These are phyloP conservation scores for Rhizopus microsporus DNA, from an alignment of 371 early-diverging fungal genomes.

Conservation along the genomic window DNA sequence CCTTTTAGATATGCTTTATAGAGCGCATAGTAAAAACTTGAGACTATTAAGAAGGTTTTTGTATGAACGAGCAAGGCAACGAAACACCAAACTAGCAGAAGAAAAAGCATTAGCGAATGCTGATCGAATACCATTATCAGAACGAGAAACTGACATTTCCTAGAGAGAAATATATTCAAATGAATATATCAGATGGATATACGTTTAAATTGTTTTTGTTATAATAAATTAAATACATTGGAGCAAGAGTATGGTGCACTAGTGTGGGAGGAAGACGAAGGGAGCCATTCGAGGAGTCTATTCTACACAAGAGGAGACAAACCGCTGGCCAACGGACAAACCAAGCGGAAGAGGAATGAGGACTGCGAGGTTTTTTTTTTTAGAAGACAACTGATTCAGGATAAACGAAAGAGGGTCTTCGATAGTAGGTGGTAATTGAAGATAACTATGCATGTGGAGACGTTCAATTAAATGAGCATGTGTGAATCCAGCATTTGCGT, in stretches of 20 bases:
- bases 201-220: no score
- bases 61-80: constrained; percentile 38
- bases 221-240: no score
- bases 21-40: constrained; percentile 48
- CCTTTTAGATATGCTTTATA: constrained; percentile 40
- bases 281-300: no score
- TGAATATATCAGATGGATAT: no score
- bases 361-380: not conserved
- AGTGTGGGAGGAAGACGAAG: no score
- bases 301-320: not conserved
- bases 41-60: constrained; percentile 35
- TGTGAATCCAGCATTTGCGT: not conserved
- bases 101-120: constrained; percentile 9
- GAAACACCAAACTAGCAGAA: constrained; percentile 12
- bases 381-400: not conserved
- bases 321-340: not conserved
- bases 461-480: not conserved
- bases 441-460: not conserved
- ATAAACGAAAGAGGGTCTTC: not conserved
- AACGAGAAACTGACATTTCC: not conserved
- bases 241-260: no score
- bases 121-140: not conserved
- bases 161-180: not conserved
- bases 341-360: not conserved
- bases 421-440: not conserved